phyloP scores from a whole-genome alignment of 1,284 basidiomycete genomes.

The Tausonia pullulans region DNA sequence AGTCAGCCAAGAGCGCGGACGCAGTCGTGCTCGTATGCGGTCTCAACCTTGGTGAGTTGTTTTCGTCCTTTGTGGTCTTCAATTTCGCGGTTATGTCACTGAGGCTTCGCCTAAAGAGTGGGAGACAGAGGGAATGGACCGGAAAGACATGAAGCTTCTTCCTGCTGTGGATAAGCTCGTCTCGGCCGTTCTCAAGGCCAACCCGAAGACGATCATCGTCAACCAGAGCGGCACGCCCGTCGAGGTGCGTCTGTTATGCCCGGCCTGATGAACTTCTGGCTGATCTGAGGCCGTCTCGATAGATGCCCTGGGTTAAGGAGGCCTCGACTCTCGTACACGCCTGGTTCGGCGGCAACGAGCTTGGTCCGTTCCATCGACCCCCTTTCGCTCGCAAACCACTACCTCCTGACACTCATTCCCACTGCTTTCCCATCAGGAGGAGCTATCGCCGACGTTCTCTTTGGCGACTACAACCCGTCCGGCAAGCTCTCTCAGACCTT shows the following conservation, averaged over 20 bases:
- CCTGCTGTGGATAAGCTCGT: slow-evolving; percentile 38
- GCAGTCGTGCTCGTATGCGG: not conserved
- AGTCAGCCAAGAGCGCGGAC: not conserved
- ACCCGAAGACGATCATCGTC: slow-evolving; percentile 42
- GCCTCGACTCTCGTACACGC: slow-evolving; percentile 43
- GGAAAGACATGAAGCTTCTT: too few relatives aligned
- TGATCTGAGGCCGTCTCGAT: not conserved
- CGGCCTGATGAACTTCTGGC: not conserved
- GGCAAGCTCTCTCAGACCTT: slow-evolving; percentile 44
- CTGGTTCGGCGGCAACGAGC: slow-evolving; percentile 49
- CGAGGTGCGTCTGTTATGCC: slow-evolving; percentile 16
- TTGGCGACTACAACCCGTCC: slow-evolving; percentile 45
- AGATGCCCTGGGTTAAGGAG: slow-evolving; percentile 44
- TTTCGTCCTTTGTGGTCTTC: too few relatives aligned
- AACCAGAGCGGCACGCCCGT: slow-evolving; percentile 42
- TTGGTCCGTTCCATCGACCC: slow-evolving; percentile 12
- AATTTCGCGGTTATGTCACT: too few relatives aligned
- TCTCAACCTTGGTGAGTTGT: not conserved
- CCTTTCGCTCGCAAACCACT: not conserved
- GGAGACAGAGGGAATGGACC: too few relatives aligned
- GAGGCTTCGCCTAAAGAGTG: too few relatives aligned
- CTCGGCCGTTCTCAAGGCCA: slow-evolving; percentile 40
- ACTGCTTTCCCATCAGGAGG: slow-evolving; percentile 33
- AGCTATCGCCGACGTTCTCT: slow-evolving; percentile 43
- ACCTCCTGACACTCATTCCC: not conserved